Evolutionary conservation across 140 eudicot species (phyloP), one percentile per base, ranked within the genome.

Genomic region (Oenanthe javanica): DNA sequence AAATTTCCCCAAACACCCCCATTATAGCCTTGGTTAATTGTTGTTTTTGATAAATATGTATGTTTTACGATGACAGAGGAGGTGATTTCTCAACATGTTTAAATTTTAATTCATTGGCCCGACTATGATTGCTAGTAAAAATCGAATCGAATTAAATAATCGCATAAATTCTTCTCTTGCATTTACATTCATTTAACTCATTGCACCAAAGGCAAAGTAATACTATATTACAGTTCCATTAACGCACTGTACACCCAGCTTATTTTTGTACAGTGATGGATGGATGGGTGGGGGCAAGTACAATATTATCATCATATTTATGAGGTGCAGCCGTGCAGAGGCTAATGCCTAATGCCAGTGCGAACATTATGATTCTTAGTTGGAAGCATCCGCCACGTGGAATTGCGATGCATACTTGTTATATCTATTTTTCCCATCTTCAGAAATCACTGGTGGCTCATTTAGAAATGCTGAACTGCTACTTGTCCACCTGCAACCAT

Each of bases 381-480:
- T 21, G 54, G 77, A 72, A 38, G 77, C 55, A 9, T 72, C 36
- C 1, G 59, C 57, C 18, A 74, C 77, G 50, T 74, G 77, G 57
- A 74, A 74, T 5, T 74, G 77, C 9, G 77, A 11, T n/a, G 57
- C 42, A 43, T 74, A 92, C 66, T 75, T 92, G 72, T 86, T 71
- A 27, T 85, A 4, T 38, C 69, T 13, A 23, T 5, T n/a, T 0
- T 80, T 66, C 3, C 79, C 83, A 23, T 86, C 83, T 49, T 75
- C 79, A 25, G 77, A n/a, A 38, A 49, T 81, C 45, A 87, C 89
- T 4, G 97, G 97, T 19, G 92, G 91, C 81, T 93, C 94, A 43
- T 93, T 93, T 63, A 93, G 76, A 82, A 90, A 90, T 19, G 96
- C 97, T 82, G 87, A 93, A 73, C 83, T 93, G 84, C 91, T 89